A percentile compares a stretch with the other conserved stretches of the same genome.
Evolutionary conservation across 176 grass and related monocot species (phyloP).

Genomic region (Oryza longistaminata): DNA sequence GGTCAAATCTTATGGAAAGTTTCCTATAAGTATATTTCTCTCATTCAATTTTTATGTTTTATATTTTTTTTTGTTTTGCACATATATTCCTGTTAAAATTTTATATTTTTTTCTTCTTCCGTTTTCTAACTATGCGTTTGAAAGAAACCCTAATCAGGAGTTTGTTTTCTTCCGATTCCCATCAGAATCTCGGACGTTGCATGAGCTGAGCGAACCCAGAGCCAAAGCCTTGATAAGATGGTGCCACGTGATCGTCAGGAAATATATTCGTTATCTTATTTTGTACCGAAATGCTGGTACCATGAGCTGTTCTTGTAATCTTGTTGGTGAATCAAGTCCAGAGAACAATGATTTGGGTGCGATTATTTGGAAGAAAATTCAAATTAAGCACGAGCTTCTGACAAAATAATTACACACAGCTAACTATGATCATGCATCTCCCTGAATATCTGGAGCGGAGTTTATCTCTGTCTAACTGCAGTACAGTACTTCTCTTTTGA

Average conservation of each 20-base stretch:
- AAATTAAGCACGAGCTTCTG: slow-evolving; percentile 8
- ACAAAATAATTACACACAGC: background rate
- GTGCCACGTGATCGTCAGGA: background rate
- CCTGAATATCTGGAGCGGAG: background rate
- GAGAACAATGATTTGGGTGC: background rate
- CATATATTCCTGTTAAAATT: too few relatives aligned
- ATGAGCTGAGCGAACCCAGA: background rate
- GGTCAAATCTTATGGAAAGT: too few relatives aligned
- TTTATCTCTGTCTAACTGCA: background rate
- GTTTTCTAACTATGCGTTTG: too few relatives aligned
- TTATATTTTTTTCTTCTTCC: too few relatives aligned
- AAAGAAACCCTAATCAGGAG: too few relatives aligned
- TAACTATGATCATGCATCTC: background rate
- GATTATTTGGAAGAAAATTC: background rate
- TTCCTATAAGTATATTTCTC: too few relatives aligned
- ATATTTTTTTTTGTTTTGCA: too few relatives aligned
- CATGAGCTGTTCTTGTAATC: background rate
- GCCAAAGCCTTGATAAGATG: background rate
- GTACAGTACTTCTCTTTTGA: background rate
- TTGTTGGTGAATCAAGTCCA: background rate
- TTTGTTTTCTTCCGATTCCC: background rate
- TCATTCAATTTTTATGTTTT: too few relatives aligned
- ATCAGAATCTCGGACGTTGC: background rate
- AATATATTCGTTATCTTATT: background rate
- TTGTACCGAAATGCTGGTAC: background rate